Evolutionary conservation across 306 rosid genomes (phyloP).

Genomic region (Sindora glabra): DNA sequence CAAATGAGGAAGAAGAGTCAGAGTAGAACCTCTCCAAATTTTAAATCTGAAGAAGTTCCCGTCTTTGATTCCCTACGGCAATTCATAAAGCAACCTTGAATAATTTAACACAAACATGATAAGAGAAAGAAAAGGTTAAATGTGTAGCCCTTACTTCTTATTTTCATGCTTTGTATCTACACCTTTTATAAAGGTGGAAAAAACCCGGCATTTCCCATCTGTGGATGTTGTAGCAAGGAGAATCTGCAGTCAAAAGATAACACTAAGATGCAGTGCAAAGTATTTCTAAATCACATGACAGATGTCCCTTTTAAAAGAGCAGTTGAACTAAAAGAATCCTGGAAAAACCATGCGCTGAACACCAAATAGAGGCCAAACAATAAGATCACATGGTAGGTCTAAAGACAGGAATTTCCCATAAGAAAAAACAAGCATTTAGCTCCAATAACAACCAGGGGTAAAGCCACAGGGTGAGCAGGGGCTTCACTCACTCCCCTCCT

Average conservation of each 20-base stretch:
- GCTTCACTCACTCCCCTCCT: too few species aligned
- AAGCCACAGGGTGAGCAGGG: too few species aligned
- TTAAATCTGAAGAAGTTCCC: slow-evolving; percentile 61
- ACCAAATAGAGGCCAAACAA: too few species aligned
- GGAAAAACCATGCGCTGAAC: too few species aligned
- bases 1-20: slow-evolving; percentile 13
- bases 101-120: slow-evolving; percentile 9
- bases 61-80: slow-evolving; percentile 75
- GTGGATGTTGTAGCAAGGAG: slow-evolving; percentile 94
- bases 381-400: too few species aligned
- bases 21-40: slow-evolving; percentile 87
- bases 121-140: not conserved
- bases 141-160: slow-evolving; percentile 6
- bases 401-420: too few species aligned
- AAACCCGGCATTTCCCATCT: slow-evolving; percentile 90
- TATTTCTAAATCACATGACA: not conserved
- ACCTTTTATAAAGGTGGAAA: slow-evolving; percentile 85
- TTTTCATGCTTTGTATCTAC: slow-evolving; percentile 80
- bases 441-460: too few species aligned
- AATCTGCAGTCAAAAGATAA: slow-evolving; percentile 42
- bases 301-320: not conserved
- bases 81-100: slow-evolving; percentile 22
- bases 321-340: too few species aligned
- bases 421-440: too few species aligned
- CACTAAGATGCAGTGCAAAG: not conserved